Base-by-base conservation (phyloP, 108 stramenopile genomes). In the Skeletonema marinoi region DNA sequence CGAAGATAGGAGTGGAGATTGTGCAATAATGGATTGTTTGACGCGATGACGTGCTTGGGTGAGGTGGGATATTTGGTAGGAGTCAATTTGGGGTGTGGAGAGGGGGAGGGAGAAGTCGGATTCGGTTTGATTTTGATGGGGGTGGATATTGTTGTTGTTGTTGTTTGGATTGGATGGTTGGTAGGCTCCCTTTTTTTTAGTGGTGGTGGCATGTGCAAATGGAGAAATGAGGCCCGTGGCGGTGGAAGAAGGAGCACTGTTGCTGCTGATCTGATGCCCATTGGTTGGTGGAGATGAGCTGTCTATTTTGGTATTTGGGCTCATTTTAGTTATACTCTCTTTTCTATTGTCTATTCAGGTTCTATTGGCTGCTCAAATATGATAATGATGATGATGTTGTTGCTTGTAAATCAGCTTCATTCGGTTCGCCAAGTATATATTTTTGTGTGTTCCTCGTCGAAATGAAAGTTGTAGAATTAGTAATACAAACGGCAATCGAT, bases 11-110 rank as follows among this genome's bases (percentile, higher is more conserved):
- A 77, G 64, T 44, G 48, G 60, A 12, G 80, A 13, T 31, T 33
- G 42, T 29, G 62, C 39, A 38, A 81, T 72, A 38, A 81, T 72
- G 2, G 64, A 66, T 6, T 35, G 33, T 31, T 81, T 77, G 32
- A 63, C 39, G 21, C 51, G 58, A 8, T 60, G 21, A 11, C 80
- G 75, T 29, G 80, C 76, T 19, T 68, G 51, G 7, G 16, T 30
- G 9, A 81, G 41, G 25, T 48, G 56, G 1, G 56, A 29, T 31
- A 33, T 16, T 41, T 60, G 31, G 10, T 61, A 51, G 11, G 42
- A 54, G 41, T 60, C 39, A 3, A 60, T 29, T 44, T 61, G 70
- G 16, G 60, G 39, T n/a, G 39, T 29, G 3, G 0, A 0, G 3
- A 17, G 33, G 39, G 51, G 38, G 13, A 59, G 13, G 59, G 39